phyloP scores from a whole-genome alignment of 139 green algal genomes.

The Asterochloris erici region DNA sequence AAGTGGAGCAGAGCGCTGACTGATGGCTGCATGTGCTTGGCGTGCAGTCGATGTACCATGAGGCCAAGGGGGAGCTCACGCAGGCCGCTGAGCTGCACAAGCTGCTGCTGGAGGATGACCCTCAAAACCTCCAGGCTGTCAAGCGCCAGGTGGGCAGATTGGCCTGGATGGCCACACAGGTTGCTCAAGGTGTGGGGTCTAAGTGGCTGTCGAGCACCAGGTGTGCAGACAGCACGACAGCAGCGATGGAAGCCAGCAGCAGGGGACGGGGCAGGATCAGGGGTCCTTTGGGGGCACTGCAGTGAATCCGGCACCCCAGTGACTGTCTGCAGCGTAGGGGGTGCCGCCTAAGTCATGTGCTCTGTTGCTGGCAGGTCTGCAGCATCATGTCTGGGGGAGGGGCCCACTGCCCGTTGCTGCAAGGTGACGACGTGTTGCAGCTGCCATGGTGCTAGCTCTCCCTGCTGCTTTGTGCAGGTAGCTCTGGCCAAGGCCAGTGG shows the following conservation, averaged over 20 bases:
- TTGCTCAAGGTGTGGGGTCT: no score
- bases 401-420: neutral
- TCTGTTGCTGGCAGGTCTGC: neutral
- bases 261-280: no score
- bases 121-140: slow-evolving; percentile 47
- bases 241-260: no score
- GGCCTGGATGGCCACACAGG: no score
- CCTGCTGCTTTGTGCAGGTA: slow-evolving; percentile 33
- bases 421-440: no score
- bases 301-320: no score
- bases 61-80: slow-evolving; percentile 37
- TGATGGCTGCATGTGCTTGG: neutral
- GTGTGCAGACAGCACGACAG: no score
- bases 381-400: neutral
- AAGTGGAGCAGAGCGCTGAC: no score
- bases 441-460: neutral
- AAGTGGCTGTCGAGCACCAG: no score
- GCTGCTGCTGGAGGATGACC: slow-evolving; percentile 47
- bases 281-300: no score
- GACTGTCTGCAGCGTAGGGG: no score
- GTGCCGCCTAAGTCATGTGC: no score
- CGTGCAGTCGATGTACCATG: slow-evolving; percentile 74
- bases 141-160: slow-evolving; percentile 47
- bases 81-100: slow-evolving; percentile 56
- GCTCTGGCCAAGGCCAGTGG: slow-evolving; percentile 52